Conservation (phyloP, 306 rosid genomes). For the Luffa acutangula region DNA sequence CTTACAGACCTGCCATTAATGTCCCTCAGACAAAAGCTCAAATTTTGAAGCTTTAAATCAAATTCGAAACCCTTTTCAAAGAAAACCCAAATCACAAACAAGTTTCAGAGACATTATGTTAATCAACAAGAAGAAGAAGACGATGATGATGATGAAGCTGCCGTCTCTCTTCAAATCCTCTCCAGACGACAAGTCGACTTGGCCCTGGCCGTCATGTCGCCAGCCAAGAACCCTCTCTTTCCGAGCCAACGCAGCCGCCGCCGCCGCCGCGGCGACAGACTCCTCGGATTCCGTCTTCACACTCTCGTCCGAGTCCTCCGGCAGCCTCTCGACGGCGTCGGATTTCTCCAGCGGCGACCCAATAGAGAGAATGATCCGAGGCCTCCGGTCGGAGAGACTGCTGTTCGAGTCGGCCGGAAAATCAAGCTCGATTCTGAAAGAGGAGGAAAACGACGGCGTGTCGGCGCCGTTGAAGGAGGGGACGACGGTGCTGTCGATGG, state of each 20-base stretch:
- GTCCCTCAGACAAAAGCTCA: background rate
- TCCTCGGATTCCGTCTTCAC: conserved; percentile 3
- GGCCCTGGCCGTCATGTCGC: conserved; percentile 69
- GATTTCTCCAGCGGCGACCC: conserved; percentile 21
- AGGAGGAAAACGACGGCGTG: background rate
- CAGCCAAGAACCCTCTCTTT: conserved; percentile 80
- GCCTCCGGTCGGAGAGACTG: conserved; percentile 51
- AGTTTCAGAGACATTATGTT: background rate
- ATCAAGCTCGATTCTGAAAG: background rate
- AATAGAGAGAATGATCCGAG: conserved; percentile 42
- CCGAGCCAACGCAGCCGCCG: conserved; percentile 18
- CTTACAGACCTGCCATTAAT: conserved; percentile 8
- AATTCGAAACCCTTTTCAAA: background rate
- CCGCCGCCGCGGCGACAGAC: conserved; percentile 31
- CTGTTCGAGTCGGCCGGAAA: conserved; percentile 43
- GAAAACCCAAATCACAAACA: background rate
- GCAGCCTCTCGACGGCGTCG: conserved; percentile 2
- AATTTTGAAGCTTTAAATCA: background rate
- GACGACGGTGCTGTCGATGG: conserved; percentile 26
- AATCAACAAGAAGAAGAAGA: conserved; percentile 1
- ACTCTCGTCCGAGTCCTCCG: background rate
- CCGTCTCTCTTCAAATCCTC: conserved; percentile 35
- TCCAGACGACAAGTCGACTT: conserved; percentile 18
- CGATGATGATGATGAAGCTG: conserved; percentile 62
- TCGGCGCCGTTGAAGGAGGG: conserved; percentile 37